These are phyloP conservation scores for Cardamine resedifolia DNA, from an alignment of 345 rosid species.

Conservation along the genomic window DNA sequence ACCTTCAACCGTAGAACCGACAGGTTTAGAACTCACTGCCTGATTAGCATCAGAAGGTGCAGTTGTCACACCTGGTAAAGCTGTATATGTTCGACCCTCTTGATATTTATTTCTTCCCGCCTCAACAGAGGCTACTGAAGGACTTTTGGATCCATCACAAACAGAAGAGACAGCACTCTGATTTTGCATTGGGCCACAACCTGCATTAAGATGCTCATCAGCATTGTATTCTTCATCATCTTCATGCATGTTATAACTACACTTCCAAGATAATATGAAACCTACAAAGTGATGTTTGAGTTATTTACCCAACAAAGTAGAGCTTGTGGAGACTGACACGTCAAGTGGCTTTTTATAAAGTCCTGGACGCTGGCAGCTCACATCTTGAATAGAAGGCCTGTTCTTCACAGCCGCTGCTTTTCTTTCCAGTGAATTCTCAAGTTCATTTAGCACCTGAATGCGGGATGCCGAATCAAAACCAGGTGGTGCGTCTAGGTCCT, in stretches of 20 bases:
- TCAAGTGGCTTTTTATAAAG: slow-evolving; percentile 24
- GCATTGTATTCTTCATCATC: not conserved
- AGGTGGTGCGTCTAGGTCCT: slow-evolving; percentile 31
- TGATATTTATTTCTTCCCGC: slow-evolving; percentile 8
- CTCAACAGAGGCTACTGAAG: slow-evolving; percentile 39
- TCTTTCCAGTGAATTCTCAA: slow-evolving; percentile 27
- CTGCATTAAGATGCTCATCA: slow-evolving; percentile 34
- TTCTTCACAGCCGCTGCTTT: slow-evolving; percentile 34
- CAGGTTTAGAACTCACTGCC: slow-evolving; percentile 28
- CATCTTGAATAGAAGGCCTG: slow-evolving; percentile 46
- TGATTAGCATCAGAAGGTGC: slow-evolving; percentile 24
- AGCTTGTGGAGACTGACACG: slow-evolving; percentile 26
- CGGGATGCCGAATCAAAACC: slow-evolving; percentile 49
- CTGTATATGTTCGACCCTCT: slow-evolving; percentile 8
- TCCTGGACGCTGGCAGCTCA: slow-evolving; percentile 41
- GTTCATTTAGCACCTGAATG: slow-evolving; percentile 35
- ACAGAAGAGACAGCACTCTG: slow-evolving; percentile 51
- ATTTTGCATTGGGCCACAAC: slow-evolving; percentile 44
- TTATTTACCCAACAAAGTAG: slow-evolving; percentile 29
- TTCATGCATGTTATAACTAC: slow-evolving; percentile 9
- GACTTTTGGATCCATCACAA: slow-evolving; percentile 56
- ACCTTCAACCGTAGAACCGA: slow-evolving; percentile 36
- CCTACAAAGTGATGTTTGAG: not conserved
- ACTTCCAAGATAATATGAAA: not conserved
- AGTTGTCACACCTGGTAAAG: slow-evolving; percentile 14